These are phyloP conservation scores for Solanum dulcamara DNA, from an alignment of 257 asterid genomes.

Conservation along the genomic window DNA sequence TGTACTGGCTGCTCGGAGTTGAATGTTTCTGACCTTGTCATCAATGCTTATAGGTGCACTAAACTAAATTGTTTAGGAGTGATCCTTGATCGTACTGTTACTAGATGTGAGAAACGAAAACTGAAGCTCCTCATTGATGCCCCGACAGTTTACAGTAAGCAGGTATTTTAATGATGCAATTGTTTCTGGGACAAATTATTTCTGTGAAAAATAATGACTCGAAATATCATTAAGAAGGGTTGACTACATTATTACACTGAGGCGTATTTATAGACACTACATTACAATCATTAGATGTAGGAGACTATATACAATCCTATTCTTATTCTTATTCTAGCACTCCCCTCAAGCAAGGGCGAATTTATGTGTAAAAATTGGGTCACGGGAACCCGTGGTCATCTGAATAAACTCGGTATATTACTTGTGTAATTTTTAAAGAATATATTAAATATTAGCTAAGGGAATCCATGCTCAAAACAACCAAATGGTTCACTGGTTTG, in stretches of 20 bases:
- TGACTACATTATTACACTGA: neutral
- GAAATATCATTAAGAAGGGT: neutral
- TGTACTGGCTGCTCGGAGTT: slow-evolving; percentile 66
- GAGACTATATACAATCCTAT: neutral
- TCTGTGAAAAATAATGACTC: neutral
- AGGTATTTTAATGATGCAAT: slow-evolving; percentile 29
- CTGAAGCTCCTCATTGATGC: slow-evolving; percentile 6
- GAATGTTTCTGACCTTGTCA: slow-evolving; percentile 68
- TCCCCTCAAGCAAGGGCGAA: neutral
- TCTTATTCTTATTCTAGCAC: neutral
- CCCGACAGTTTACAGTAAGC: slow-evolving; percentile 16
- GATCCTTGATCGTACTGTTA: slow-evolving; percentile 39
- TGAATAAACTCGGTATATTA: neutral
- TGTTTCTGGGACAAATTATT: neutral
- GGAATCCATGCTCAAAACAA: neutral
- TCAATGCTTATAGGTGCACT: slow-evolving; percentile 53
- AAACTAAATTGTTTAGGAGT: slow-evolving; percentile 59
- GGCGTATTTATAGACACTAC: neutral
- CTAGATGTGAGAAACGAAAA: slow-evolving; percentile 47
- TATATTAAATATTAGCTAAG: neutral
- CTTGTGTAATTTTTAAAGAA: neutral
- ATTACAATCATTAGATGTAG: neutral
- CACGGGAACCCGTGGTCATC: neutral
- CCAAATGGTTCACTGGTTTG: neutral
- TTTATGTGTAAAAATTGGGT: neutral